Evolutionary conservation across 2,329 filamentous ascomycete genomes (phyloP).

Genomic region (Lomentospora prolificans): DNA sequence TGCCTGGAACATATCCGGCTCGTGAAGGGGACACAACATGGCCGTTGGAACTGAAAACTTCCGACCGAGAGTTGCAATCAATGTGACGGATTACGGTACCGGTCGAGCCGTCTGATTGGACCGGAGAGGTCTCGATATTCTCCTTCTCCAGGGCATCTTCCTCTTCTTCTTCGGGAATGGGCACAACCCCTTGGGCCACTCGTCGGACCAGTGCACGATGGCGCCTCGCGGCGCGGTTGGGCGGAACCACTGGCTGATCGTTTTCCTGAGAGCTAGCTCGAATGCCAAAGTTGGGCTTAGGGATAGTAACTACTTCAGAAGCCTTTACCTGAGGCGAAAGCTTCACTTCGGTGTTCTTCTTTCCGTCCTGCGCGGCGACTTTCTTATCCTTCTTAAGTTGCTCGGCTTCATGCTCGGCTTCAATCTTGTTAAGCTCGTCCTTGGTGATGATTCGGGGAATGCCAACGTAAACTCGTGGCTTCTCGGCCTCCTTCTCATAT

Average conservation of each 20-base stretch:
- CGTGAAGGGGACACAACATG: no score
- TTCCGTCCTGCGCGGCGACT: background rate
- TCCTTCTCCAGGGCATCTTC: background rate
- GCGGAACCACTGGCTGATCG: background rate
- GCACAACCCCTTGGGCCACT: background rate
- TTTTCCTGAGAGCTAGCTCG: background rate
- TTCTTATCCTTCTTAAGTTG: background rate
- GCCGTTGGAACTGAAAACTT: no score
- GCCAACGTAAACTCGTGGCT: background rate
- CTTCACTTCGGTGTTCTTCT: background rate
- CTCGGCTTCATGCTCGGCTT: background rate
- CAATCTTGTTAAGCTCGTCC: background rate
- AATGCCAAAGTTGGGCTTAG: background rate
- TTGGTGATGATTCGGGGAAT: background rate
- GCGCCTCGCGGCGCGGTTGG: slow-evolving; percentile 1
- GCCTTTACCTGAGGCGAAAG: background rate
- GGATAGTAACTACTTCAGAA: background rate
- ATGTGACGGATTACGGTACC: background rate
- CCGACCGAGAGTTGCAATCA: background rate
- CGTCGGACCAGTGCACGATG: background rate
- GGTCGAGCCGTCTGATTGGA: background rate
- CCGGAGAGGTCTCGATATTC: background rate
- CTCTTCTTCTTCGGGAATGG: background rate
- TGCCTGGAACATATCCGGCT: no score
- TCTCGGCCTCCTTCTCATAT: background rate